Base-by-base conservation (phyloP, 2,329 filamentous ascomycete genomes). In the Chaetothyriales sp. region DNA sequence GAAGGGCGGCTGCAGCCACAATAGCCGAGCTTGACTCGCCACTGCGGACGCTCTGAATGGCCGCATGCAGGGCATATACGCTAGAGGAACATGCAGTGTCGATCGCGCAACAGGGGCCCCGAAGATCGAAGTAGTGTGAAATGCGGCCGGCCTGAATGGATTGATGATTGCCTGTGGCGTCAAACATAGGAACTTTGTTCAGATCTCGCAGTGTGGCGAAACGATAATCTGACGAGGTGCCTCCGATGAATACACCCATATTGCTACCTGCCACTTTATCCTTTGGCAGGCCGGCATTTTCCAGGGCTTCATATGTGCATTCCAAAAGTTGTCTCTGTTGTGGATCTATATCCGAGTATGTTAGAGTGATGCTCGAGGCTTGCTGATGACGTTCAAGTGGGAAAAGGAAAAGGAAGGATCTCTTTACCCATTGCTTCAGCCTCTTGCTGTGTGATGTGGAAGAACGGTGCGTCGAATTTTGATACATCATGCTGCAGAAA, bases 1-100 rank as follows among this genome's bases (percentile, higher is more conserved):
- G 68, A 70, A 10, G 60, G 56, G 7, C 62, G 53, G 51, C 73
- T 71, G 55, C 58, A 22, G 44, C 56, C 5, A 62, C 59, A 26
- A 64, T 22, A 9, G 52, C 53, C 36, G 53, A 47, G 2, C 51
- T 32, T 9, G 39, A 47, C 10, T 51, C 48, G 18, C 47, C 47
- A 4, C 44, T 42, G 7, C 48, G 54, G 46, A 20, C 50, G 49
- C 50, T 47, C 45, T 61, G 59, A 47, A 58, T 62, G 1, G 63
- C 65, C 7, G 61, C 48, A 50, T 68, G 58, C 1, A 67, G 43
- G 1, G 60, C 64, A 22, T 59, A 49, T 4, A 64, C 43, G 44
- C 52, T 57, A 18, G 56, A 57, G 1, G 59, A 61, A 48, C 63
- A 65, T 5, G 55, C 61, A 28, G 61, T 61, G 51, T 62, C 59